Evolutionary conservation across 306 rosid genomes (phyloP).

Genomic region (Comarum palustre): DNA sequence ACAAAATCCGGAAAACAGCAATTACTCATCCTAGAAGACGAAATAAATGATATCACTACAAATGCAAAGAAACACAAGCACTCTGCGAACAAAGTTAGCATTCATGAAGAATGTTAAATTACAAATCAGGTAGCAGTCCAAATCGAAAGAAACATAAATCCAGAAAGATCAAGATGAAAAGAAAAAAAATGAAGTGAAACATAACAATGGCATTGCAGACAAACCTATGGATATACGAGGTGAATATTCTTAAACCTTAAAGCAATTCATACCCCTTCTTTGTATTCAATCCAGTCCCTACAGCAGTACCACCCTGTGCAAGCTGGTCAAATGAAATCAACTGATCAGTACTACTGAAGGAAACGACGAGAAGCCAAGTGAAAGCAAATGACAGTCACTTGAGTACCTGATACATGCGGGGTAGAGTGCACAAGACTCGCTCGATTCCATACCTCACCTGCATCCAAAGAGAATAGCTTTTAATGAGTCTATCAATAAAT

Average conservation of each 20-base stretch:
- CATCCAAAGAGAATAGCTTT: slow-evolving; percentile 34
- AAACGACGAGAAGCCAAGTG: slow-evolving; percentile 10
- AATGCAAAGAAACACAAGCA: background rate
- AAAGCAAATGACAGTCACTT: slow-evolving; percentile 7
- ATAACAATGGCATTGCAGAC: background rate
- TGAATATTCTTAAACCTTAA: slow-evolving; percentile 15
- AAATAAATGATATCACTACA: background rate
- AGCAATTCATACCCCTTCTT: slow-evolving; percentile 75
- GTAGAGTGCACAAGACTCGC: slow-evolving; percentile 68
- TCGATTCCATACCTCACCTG: slow-evolving; percentile 93
- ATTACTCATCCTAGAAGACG: background rate
- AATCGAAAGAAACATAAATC: background rate
- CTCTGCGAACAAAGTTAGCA: background rate
- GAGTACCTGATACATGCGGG: slow-evolving; percentile 80
- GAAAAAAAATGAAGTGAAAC: background rate
- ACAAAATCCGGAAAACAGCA: background rate
- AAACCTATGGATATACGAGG: background rate
- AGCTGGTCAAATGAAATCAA: slow-evolving; percentile 60
- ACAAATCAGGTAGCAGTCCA: background rate
- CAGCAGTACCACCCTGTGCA: slow-evolving; percentile 99
- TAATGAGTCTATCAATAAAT: slow-evolving; percentile 16
- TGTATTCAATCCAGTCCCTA: slow-evolving; percentile 98
- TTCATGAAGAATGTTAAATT: background rate
- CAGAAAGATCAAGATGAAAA: background rate
- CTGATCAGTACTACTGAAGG: slow-evolving; percentile 29